Conservation (phyloP, 2,329 filamentous ascomycete genomes). For the Hymenoscyphus fraxineus region DNA sequence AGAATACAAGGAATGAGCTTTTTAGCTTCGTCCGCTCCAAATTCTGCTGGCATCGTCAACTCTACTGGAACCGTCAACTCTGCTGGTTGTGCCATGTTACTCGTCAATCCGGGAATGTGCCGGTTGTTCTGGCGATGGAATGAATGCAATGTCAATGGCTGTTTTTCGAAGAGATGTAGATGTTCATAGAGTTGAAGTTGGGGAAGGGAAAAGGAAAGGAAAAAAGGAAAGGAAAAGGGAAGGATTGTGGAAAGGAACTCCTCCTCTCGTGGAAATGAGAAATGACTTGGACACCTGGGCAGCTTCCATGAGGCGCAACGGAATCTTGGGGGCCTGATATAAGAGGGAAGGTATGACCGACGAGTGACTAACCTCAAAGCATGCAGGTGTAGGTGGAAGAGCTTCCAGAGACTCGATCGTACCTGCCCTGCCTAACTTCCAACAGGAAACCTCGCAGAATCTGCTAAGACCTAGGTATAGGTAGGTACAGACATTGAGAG, state of each 20-base stretch:
- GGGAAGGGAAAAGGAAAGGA: background rate
- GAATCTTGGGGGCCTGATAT: too few relatives aligned
- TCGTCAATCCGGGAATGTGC: background rate
- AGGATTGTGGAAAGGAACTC: too few relatives aligned
- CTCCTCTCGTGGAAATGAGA: background rate
- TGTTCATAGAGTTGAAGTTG: background rate
- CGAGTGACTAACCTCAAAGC: background rate
- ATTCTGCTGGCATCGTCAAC: background rate
- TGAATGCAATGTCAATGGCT: background rate
- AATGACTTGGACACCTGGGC: too few relatives aligned
- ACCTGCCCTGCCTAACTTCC: too few relatives aligned
- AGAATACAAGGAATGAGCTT: conserved; percentile 1
- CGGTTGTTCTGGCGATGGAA: background rate
- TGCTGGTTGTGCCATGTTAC: background rate
- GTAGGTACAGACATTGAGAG: too few relatives aligned
- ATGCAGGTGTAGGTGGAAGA: too few relatives aligned
- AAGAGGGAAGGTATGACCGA: background rate
- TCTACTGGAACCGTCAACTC: too few relatives aligned
- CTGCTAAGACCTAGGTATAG: too few relatives aligned
- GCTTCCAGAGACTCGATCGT: too few relatives aligned
- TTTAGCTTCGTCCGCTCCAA: background rate
- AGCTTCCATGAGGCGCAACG: too few relatives aligned
- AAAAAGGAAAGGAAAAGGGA: too few relatives aligned
- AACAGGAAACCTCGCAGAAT: too few relatives aligned
- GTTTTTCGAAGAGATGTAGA: background rate